Evolutionary conservation across 176 grass and related monocot genomes (phyloP), one percentile per base, ranked within the genome.

Genomic region (Echinochloa phyllopogon): DNA sequence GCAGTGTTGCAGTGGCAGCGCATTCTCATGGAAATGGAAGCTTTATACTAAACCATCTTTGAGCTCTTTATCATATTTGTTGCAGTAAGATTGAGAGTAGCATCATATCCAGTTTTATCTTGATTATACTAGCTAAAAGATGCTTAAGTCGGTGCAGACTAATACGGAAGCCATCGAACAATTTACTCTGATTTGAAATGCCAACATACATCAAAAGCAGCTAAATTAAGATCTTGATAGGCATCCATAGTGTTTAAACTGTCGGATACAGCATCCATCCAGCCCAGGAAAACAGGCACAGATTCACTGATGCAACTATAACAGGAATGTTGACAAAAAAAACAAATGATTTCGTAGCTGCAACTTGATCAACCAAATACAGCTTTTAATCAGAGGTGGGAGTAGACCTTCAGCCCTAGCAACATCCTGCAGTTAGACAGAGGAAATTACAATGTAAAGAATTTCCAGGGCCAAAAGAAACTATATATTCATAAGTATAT

Each of bases 401-500:
- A 23, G 17, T 69, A 60, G 45, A 93, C 85, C 88, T 93, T 85
- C 78, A 70, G 74, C 82, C 25, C 70, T 90, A 75, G 73, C 56
- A 86, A 72, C 48, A 64, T 86, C 82, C 79, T 88, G 69, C 29
- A 83, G 55, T 49, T 64, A 69, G n/a, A n/a, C n/a, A n/a, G 42
- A 75, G 24, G 61, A 25, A 84, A 68, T 58, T 58, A 58, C 21
- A 58, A 10, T 58, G 56, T 58, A 23, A 58, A 57, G 20, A 57
- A 58, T 23, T 10, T 58, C 52, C 20, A 24, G 21, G 23, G 21
- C 2, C 20, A 58, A 9, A 58, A 23, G 21, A 55, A 21, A 20
- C 17, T 20, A 55, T 58, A 58, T 23, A 58, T 10, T 63, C 55
- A 3, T 40, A 72, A 21, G 43, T 36, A 51, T 70, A 36, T 53